These are phyloP conservation scores for Penicillium sumatraense DNA, from an alignment of 2,329 filamentous ascomycete species.

Conservation along the genomic window DNA sequence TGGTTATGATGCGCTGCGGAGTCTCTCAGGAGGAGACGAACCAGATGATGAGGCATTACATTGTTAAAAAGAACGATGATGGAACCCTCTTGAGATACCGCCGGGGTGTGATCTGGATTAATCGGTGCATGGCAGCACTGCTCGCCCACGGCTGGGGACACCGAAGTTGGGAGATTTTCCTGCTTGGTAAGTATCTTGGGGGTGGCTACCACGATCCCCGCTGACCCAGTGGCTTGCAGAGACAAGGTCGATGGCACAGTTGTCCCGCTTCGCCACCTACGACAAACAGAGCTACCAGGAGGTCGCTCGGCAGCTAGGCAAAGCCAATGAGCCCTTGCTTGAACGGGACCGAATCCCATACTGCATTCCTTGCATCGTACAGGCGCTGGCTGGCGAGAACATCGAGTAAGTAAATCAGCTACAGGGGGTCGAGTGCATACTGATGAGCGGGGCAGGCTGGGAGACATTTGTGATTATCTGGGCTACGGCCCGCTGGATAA, in stretches of 20 bases:
- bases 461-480: background rate
- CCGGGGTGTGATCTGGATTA: background rate
- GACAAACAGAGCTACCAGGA: background rate
- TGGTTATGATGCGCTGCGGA: background rate
- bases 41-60: background rate
- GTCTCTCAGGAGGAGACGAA: background rate
- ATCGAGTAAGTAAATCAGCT: background rate
- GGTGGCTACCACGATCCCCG: no score
- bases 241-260: background rate
- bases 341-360: background rate
- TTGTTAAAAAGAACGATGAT: background rate
- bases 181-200: background rate
- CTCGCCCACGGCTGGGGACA: slow-evolving; percentile 2
- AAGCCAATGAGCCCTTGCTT: background rate
- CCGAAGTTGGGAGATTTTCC: background rate
- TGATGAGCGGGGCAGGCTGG: background rate
- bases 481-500: background rate
- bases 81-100: background rate
- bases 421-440: background rate
- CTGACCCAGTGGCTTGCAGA: background rate
- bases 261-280: background rate
- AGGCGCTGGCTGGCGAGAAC: background rate
- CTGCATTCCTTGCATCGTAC: background rate
- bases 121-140: background rate
- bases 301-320: background rate